These are phyloP conservation scores for Vitis labrusca DNA, from an alignment of 164 flowering plant genomes.

Conservation along the genomic window DNA sequence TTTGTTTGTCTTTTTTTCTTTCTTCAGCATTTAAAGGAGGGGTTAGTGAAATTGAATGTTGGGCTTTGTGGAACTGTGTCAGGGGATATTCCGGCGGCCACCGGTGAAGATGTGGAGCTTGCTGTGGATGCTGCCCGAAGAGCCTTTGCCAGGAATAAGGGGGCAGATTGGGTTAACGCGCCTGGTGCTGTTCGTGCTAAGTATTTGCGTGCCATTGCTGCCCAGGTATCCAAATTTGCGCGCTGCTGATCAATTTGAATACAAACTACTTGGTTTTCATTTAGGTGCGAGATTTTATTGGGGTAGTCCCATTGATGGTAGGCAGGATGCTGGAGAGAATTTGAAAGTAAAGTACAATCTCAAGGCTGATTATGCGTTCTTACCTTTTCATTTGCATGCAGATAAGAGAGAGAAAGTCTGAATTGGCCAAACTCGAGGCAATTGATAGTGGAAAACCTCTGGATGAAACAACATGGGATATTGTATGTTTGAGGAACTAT, in stretches of 20 bases:
- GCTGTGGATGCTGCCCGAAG: conserved; percentile 84
- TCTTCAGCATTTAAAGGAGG: too few relatives aligned
- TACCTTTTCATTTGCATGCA: conserved; percentile 21
- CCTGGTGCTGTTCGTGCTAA: conserved; percentile 91
- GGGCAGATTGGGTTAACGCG: conserved; percentile 71
- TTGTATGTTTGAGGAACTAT: conserved; percentile 45
- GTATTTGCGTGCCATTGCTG: conserved; percentile 91
- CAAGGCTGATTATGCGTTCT: neutral
- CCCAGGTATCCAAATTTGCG: conserved; percentile 51
- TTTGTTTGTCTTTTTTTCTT: neutral
- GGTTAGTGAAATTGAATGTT: neutral
- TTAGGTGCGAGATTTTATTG: neutral
- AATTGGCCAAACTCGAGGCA: conserved; percentile 77
- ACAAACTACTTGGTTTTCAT: neutral
- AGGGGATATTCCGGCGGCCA: conserved; percentile 94
- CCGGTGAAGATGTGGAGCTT: conserved; percentile 84
- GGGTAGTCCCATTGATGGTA: neutral
- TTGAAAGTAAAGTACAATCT: too few relatives aligned
- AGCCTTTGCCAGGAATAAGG: conserved; percentile 64
- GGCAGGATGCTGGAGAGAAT: neutral
- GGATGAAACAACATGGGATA: conserved; percentile 96
- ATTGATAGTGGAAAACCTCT: conserved; percentile 90
- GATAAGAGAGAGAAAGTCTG: conserved; percentile 74
- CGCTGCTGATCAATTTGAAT: neutral
- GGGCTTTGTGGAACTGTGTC: conserved; percentile 4